Evolutionary conservation across 2,329 filamentous ascomycete genomes (phyloP), one percentile per base, ranked within the genome.

Genomic region (Claviceps spartinae): DNA sequence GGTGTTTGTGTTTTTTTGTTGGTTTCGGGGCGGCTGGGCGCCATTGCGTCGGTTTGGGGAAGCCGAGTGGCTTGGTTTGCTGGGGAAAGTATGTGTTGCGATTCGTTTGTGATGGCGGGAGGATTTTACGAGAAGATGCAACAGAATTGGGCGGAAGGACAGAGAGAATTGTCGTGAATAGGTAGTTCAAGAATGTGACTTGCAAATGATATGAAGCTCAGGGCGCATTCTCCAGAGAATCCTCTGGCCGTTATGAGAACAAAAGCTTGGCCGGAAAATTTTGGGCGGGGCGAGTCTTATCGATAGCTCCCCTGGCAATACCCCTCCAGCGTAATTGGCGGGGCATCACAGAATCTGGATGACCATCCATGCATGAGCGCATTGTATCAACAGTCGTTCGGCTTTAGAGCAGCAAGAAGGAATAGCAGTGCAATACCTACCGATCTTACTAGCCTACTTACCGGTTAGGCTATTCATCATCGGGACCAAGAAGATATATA

Each of bases 11-110:
- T 60, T 51, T 66, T 69, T 58, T 67, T 70, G 55, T 59, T 59
- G 30, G 30, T 11, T 40, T 61, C 64, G 48, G 69, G 66, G 58
- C 69, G 64, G 44, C 63, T 69, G 34, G 70, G 70, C 54, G 70
- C 70, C 70, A 73, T 73, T 52, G 41, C 61, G 49, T 49, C 14
- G 20, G 50, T 13, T 37, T 24, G 7, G 42, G 1, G 16, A n/a
- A 30, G 44, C 11, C 14, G 16, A 9, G 4, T 20, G 13, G 14
- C 16, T 40, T 43, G 6, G 18, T 43, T 43, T 34, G 48, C 40
- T 26, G 11, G 5, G 13, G 9, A n/a, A n/a, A 18, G 22, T 40
- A 3, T 26, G 13, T 46, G 20, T 9, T 16, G 6, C 18, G 30
- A 34, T 34, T 40, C 20, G 42, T 13, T 20, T n/a, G 18, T 40